Conservation (phyloP, 2,329 filamentous ascomycete genomes). For the Lachnum nothofagi region DNA sequence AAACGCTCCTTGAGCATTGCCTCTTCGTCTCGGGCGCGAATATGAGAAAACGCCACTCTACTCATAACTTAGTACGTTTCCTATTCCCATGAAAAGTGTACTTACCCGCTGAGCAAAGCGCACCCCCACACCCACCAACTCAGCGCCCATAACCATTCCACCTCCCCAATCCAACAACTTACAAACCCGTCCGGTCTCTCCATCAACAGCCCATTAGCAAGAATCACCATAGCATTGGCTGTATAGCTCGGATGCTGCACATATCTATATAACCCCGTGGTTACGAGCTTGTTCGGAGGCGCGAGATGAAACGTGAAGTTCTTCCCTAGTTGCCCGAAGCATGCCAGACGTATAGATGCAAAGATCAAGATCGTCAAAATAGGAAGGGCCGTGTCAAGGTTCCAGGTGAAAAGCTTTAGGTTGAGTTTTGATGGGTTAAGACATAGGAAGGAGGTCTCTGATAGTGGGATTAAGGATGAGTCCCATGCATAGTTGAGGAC, state of each 20-base stretch:
- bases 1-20: conserved; percentile 44
- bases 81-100: no score
- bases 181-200: conserved; percentile 36
- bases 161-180: conserved; percentile 44
- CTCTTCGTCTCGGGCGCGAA: conserved; percentile 45
- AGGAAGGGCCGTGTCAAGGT: conserved; percentile 7
- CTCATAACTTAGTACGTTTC: conserved; percentile 46
- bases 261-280: conserved; percentile 67
- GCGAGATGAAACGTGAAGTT: conserved; percentile 51
- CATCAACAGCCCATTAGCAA: conserved; percentile 33
- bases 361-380: conserved; percentile 25
- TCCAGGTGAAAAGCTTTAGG: conserved; percentile 28
- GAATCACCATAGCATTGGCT: conserved; percentile 36
- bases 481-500: no score
- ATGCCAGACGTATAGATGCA: conserved; percentile 32
- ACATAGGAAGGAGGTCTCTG: no score
- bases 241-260: conserved; percentile 80
- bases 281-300: conserved; percentile 64
- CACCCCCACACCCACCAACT: no score
- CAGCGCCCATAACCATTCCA: no score
- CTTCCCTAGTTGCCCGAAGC: conserved; percentile 43
- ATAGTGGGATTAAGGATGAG: no score
- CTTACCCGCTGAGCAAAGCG: no score
- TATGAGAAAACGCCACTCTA: conserved; percentile 36
- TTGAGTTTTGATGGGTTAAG: no score